phyloP scores from a whole-genome alignment of 2,329 filamentous ascomycete genomes.

The Exophiala sp. region DNA sequence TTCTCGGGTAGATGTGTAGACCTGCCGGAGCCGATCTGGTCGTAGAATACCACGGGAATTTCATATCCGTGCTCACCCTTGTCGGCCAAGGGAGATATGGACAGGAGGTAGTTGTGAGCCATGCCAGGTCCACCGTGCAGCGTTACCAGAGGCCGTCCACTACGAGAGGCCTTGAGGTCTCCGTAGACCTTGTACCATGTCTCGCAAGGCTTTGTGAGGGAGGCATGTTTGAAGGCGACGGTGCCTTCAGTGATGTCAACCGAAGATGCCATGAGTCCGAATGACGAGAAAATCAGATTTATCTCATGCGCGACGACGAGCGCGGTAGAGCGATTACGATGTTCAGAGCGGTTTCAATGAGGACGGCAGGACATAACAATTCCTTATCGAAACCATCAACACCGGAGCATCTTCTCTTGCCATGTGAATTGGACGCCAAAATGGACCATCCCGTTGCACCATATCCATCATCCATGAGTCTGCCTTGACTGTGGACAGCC shows the following conservation, averaged over 20 bases:
- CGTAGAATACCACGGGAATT: constrained; percentile 49
- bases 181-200: constrained; percentile 41
- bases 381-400: too few relatives aligned
- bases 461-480: background rate
- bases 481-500: background rate
- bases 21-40: constrained; percentile 48
- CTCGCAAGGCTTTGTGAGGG: constrained; percentile 34
- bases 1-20: constrained; percentile 47
- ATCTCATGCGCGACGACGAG: too few relatives aligned
- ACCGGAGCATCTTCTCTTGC: too few relatives aligned
- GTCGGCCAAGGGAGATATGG: constrained; percentile 37
- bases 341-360: too few relatives aligned
- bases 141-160: constrained; percentile 33
- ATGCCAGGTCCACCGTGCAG: constrained; percentile 47
- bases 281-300: background rate
- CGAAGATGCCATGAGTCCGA: background rate
- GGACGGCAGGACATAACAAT: too few relatives aligned
- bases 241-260: constrained; percentile 14
- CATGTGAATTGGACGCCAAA: too few relatives aligned
- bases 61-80: constrained; percentile 31
- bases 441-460: background rate
- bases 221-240: constrained; percentile 32
- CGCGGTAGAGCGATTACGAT: too few relatives aligned
- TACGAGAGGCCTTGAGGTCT: constrained; percentile 28
- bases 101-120: constrained; percentile 41